Conservation (phyloP, 2,329 filamentous ascomycete species). For the Acrodontium crateriforme region DNA sequence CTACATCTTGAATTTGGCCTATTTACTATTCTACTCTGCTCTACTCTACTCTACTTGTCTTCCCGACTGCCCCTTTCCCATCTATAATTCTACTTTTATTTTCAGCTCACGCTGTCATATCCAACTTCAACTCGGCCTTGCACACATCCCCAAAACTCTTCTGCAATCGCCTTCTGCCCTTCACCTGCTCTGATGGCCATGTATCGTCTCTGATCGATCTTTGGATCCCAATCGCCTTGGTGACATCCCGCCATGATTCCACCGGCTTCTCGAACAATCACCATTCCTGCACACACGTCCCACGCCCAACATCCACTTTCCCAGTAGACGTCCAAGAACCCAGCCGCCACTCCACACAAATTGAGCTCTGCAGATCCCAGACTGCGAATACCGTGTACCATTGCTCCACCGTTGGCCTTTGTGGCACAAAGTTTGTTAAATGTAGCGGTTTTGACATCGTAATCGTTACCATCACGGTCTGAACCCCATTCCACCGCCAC, state of each 20-base stretch:
- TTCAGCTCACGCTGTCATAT: no score
- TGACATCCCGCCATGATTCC: constrained; percentile 61
- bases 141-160: constrained; percentile 36
- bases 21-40: no score
- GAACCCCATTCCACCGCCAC: constrained; percentile 63
- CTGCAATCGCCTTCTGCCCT: constrained; percentile 32
- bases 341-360: constrained; percentile 56
- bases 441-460: constrained; percentile 51
- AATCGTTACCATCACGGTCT: constrained; percentile 53
- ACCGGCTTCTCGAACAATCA: constrained; percentile 60
- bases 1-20: no score
- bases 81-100: no score
- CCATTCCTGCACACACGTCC: constrained; percentile 75
- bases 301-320: constrained; percentile 75
- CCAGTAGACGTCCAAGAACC: constrained; percentile 63
- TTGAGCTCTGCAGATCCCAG: constrained; percentile 64
- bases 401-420: constrained; percentile 51
- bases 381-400: constrained; percentile 62
- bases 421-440: constrained; percentile 42
- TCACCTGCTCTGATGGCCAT: constrained; percentile 32
- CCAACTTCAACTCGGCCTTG: constrained; percentile 32
- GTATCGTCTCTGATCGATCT: constrained; percentile 44
- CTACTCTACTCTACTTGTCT: no score
- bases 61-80: no score
- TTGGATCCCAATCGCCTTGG: constrained; percentile 52